Base-by-base conservation (phyloP, 1,284 basidiomycete species). In the Trichosporon sp. region DNA sequence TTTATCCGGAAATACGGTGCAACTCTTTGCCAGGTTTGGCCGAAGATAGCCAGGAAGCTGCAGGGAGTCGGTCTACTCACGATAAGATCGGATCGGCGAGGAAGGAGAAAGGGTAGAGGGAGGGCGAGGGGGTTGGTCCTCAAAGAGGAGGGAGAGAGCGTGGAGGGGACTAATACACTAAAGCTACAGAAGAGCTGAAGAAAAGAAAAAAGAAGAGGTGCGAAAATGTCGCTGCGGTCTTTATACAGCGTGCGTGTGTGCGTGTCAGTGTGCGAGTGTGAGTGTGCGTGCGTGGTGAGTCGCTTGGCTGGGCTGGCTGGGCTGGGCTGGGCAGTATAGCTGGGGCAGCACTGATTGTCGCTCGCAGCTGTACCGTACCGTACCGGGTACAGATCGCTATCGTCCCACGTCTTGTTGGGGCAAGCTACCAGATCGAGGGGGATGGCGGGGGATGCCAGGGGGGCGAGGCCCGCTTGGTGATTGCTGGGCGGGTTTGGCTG, bases 171-270 rank as follows among this genome's bases (percentile, higher is more conserved):
- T 49, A 49, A 61, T 58, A 59, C 49, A 67, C 65, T 67, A 67
- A 64, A 67, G 63, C 65, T 67, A 62, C 65, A 67, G 49, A 54
- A 37, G 63, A 67, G 65, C 63, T 64, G 40, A 58, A 59, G 62
- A 63, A 63, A 64, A 64, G 56, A 58, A 58, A 52, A 60, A 37
- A 52, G 49, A 44, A 25, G 21, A 33, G 27, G 58, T 11, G 49
- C 49, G 49, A 54, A 54, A 54, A 29, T 23, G 23, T 19, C 3
- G 56, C 33, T 23, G 11, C 14, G n/a, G 34, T 27, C 37, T 40
- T 58, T 58, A 58, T 54, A 54, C 49, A 29, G 49, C 36, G 36
- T 19, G 9, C 2, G 36, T n/a, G n/a, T n/a, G n/a, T n/a, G n/a
- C n/a, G n/a, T n/a, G n/a, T n/a, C n/a, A n/a, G n/a, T n/a, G n/a